A percentile compares a stretch with the other conserved stretches of the same genome.
Conservation (phyloP, 257 asterid genomes). For the Sherardia arvensis region DNA sequence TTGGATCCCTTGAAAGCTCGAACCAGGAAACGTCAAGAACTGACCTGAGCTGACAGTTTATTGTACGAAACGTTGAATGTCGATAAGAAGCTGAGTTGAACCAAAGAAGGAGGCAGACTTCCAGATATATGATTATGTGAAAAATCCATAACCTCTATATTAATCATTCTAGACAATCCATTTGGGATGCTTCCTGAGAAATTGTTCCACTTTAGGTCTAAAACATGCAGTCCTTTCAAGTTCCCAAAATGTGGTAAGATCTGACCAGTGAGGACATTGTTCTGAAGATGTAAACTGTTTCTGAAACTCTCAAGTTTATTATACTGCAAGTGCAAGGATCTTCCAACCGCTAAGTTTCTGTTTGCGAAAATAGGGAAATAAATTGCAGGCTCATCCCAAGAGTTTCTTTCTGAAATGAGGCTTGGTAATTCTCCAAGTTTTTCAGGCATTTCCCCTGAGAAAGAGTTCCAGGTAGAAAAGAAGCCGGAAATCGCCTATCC, state of each 20-base stretch:
- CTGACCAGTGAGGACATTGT: constrained; percentile 53
- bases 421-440: constrained; percentile 45
- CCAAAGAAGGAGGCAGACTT: constrained; percentile 50
- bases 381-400: constrained; percentile 31
- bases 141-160: constrained; percentile 59
- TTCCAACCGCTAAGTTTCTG: constrained; percentile 20
- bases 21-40: constrained; percentile 43
- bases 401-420: constrained; percentile 31
- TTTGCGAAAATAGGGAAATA: constrained; percentile 50
- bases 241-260: constrained; percentile 75
- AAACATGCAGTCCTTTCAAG: constrained; percentile 44
- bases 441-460: constrained; percentile 51
- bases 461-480: constrained; percentile 69
- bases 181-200: constrained; percentile 58
- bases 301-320: constrained; percentile 52
- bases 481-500: constrained; percentile 50
- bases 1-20: constrained; percentile 63
- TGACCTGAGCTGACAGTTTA: constrained; percentile 44
- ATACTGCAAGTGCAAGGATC: constrained; percentile 35
- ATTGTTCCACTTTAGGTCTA: constrained; percentile 55
- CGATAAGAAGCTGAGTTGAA: constrained; percentile 43
- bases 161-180: constrained; percentile 44
- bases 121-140: constrained; percentile 58
- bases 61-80: constrained; percentile 58
- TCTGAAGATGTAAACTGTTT: constrained; percentile 55